Evolutionary conservation across 345 rosid species (phyloP).

Genomic region (Noccaea caerulescens): DNA sequence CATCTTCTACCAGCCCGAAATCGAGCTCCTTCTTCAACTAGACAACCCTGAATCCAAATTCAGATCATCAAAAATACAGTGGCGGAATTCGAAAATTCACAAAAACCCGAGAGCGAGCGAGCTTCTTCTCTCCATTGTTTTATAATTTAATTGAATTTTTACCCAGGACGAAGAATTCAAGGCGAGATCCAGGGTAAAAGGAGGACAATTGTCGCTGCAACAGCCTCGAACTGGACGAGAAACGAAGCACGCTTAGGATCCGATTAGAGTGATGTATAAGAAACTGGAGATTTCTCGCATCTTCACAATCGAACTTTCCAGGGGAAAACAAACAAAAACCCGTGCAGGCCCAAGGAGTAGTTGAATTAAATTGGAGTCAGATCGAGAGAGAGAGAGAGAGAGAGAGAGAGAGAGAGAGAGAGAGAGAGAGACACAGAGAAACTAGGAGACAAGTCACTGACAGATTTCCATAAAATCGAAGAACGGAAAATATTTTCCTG

Average conservation of each 20-base stretch:
- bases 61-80: neutral
- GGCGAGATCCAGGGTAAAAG: constrained; percentile 36
- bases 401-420: constrained; percentile 21
- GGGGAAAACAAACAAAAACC: constrained; percentile 41
- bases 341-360: constrained; percentile 24
- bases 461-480: constrained; percentile 40
- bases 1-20: constrained; percentile 56
- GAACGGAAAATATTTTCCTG: constrained; percentile 4
- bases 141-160: neutral
- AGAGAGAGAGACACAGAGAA: constrained; percentile 19
- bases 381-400: constrained; percentile 38
- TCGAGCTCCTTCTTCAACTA: constrained; percentile 31
- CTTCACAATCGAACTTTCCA: constrained; percentile 33
- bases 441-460: constrained; percentile 40
- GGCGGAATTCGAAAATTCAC: constrained; percentile 13
- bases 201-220: neutral
- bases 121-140: neutral
- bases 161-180: constrained; percentile 33
- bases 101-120: constrained; percentile 19
- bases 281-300: constrained; percentile 36
- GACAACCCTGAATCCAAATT: constrained; percentile 23
- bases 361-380: constrained; percentile 43
- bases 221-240: constrained; percentile 22
- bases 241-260: constrained; percentile 26
- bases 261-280: constrained; percentile 3